These are phyloP conservation scores for Acacia acuminata DNA, from an alignment of 306 rosid genomes.

Conservation along the genomic window DNA sequence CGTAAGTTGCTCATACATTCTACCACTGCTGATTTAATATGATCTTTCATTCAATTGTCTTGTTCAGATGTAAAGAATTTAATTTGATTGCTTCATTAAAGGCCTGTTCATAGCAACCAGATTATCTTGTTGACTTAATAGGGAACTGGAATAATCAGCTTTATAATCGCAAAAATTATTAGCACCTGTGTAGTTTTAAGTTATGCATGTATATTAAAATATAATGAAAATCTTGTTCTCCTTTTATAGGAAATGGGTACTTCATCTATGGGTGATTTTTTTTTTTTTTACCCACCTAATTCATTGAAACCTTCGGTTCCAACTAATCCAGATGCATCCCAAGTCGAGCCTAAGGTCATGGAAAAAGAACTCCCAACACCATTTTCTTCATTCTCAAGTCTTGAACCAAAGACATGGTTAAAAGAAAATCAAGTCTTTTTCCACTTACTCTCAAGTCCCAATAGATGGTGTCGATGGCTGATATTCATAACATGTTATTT, in stretches of 20 bases:
- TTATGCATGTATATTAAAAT: not conserved
- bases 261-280: not conserved
- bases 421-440: too few species aligned
- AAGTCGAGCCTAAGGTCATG: too few species aligned
- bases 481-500: too few species aligned
- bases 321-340: too few species aligned
- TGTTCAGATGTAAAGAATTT: not conserved
- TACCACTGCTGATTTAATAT: not conserved
- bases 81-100: not conserved
- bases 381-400: too few species aligned
- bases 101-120: not conserved
- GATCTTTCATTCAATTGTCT: not conserved
- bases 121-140: not conserved
- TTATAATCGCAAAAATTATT: not conserved
- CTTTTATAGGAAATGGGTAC: not conserved
- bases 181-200: too few species aligned
- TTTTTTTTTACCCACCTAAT: too few species aligned
- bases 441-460: too few species aligned
- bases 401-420: too few species aligned
- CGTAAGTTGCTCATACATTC: not conserved
- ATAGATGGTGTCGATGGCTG: not conserved
- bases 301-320: too few species aligned
- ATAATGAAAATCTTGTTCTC: not conserved
- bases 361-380: too few species aligned
- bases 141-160: not conserved